Evolutionary conservation across 352 stramenopile genomes (phyloP).

Genomic region (Pythium oligandrum): DNA sequence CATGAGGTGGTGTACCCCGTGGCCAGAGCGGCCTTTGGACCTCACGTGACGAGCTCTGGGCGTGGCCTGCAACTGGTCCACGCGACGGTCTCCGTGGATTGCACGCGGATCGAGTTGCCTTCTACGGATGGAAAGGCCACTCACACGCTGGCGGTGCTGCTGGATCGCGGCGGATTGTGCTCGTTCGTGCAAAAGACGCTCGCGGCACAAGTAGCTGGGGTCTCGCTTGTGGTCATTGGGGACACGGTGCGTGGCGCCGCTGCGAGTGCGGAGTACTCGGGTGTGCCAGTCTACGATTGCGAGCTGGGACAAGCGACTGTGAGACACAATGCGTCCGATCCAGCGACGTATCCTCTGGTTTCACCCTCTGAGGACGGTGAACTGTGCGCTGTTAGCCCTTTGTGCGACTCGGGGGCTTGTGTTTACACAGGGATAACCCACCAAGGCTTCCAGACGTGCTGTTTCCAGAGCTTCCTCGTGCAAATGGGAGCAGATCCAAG

Average conservation of each 20-base stretch:
- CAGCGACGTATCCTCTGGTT: conserved; percentile 22
- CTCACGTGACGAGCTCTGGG: no score
- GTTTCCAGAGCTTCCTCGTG: conserved; percentile 39
- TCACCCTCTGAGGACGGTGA: neutral
- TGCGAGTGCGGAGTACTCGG: conserved; percentile 15
- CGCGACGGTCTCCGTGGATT: conserved; percentile 11
- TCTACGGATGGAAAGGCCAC: neutral
- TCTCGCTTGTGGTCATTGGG: conserved; percentile 39
- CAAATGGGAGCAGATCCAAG: conserved; percentile 24
- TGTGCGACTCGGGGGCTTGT: conserved; percentile 32
- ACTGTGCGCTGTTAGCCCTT: conserved; percentile 16
- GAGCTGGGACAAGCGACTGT: conserved; percentile 29
- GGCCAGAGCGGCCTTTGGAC: conserved; percentile 12
- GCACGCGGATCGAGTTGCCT: neutral
- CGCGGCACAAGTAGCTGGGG: conserved; percentile 26
- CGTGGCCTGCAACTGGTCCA: conserved; percentile 8
- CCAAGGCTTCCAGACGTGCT: conserved; percentile 38
- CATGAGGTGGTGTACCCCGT: conserved; percentile 8
- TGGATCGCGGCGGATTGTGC: conserved; percentile 42
- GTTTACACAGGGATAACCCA: conserved; percentile 30
- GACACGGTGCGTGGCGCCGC: conserved; percentile 45
- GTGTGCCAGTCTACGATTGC: conserved; percentile 38
- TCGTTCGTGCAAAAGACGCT: conserved; percentile 44
- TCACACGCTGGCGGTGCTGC: conserved; percentile 24
- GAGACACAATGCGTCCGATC: conserved; percentile 24